phyloP scores from a whole-genome alignment of 768 basidiomycete species.

The Tulasnella sp. region DNA sequence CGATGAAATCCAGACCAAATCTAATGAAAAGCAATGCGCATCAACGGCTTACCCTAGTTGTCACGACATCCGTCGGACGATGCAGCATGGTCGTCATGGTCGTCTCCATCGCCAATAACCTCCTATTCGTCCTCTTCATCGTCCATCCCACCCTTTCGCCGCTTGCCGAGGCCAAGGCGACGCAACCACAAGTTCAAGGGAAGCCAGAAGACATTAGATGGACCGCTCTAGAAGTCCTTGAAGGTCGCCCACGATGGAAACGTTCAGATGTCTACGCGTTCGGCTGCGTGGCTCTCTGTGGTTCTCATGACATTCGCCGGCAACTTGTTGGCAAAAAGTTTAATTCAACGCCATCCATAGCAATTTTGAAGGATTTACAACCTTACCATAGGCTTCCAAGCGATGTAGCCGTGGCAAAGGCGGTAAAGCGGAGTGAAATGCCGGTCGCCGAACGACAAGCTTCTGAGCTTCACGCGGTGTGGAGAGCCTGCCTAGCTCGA shows the following conservation, averaged over 20 bases:
- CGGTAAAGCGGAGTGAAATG: not conserved
- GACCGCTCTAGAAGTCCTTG: not conserved
- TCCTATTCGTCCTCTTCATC: too few species aligned
- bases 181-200: not conserved
- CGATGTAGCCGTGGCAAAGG: not conserved
- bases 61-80: too few species aligned
- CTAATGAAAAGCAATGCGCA: too few species aligned
- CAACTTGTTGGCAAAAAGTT: too few species aligned
- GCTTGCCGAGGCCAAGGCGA: not conserved
- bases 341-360: not conserved
- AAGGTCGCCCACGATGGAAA: not conserved
- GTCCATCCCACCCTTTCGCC: too few species aligned
- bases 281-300: not conserved
- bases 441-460: not conserved
- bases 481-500: not conserved
- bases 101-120: too few species aligned
- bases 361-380: not conserved
- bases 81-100: too few species aligned
- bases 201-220: not conserved
- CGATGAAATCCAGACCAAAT: too few species aligned
- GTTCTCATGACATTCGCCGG: not conserved
- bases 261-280: not conserved
- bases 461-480: not conserved
- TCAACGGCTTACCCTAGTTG: too few species aligned
- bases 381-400: not conserved